Evolutionary conservation across 108 stramenopile species (phyloP).

Genomic region (Cyclotella baltica): DNA sequence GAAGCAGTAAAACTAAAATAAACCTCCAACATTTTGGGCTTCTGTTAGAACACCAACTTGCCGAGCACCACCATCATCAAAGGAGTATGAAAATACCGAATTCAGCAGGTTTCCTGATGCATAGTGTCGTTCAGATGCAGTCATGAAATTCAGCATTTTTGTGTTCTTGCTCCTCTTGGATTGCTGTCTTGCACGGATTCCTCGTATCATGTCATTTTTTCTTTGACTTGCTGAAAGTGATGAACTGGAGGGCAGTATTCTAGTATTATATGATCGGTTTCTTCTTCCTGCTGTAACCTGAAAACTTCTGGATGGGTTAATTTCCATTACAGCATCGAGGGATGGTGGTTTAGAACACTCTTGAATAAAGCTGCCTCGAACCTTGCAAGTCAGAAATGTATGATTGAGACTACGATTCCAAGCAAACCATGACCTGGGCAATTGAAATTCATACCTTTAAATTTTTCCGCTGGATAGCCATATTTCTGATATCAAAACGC

Average conservation of each 20-base stretch:
- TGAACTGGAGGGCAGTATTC: not conserved
- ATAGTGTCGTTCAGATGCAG: slow-evolving; percentile 37
- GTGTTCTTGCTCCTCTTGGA: not conserved
- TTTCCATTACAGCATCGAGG: slow-evolving; percentile 21
- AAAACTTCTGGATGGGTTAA: slow-evolving; percentile 25
- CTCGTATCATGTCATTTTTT: not conserved
- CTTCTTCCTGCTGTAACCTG: not conserved
- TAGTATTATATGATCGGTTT: not conserved
- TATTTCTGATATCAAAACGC: slow-evolving; percentile 60
- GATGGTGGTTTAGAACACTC: slow-evolving; percentile 3
- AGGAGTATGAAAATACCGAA: not conserved
- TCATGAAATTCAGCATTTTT: slow-evolving; percentile 30
- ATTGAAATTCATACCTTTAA: slow-evolving; percentile 38
- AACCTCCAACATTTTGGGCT: slow-evolving; percentile 46
- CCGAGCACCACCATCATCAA: slow-evolving; percentile 16
- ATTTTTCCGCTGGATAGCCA: slow-evolving; percentile 53
- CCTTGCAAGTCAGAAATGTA: slow-evolving; percentile 7
- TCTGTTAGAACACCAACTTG: slow-evolving; percentile 37
- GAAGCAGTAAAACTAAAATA: slow-evolving; percentile 18
- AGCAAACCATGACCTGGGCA: not conserved
- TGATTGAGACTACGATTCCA: not conserved
- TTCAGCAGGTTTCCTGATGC: slow-evolving; percentile 1
- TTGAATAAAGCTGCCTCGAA: slow-evolving; percentile 37
- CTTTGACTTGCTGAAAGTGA: slow-evolving; percentile 10
- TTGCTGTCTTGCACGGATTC: not conserved